A percentile compares a stretch with the other conserved stretches of the same genome.
phyloP scores from a whole-genome alignment of 2,329 filamentous ascomycete genomes.

The Delphinella strobiligena region DNA sequence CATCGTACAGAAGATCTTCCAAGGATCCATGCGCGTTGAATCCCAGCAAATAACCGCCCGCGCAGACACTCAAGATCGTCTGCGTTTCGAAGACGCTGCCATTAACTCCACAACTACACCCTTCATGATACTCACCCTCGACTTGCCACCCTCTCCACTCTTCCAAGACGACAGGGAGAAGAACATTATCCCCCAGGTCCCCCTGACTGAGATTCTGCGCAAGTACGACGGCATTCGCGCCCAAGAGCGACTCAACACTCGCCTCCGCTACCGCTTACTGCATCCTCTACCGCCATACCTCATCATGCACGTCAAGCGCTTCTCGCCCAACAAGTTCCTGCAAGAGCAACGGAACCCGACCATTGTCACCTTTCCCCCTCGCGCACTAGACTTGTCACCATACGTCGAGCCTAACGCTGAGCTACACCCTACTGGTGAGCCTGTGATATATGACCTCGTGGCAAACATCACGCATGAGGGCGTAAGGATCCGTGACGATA shows the following conservation, averaged over 20 bases:
- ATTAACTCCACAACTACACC: conserved; percentile 67
- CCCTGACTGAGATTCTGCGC: conserved; percentile 67
- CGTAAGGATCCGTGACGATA: conserved; percentile 63
- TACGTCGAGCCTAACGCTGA: conserved; percentile 81
- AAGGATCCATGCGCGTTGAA: conserved; percentile 83
- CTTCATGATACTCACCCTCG: conserved; percentile 85
- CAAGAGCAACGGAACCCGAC: conserved; percentile 83
- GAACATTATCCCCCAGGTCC: conserved; percentile 92
- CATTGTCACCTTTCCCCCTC: conserved; percentile 89
- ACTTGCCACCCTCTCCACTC: conserved; percentile 80
- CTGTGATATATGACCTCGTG: conserved; percentile 88
- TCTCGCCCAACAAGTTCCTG: conserved; percentile 93
- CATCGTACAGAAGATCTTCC: conserved; percentile 86
- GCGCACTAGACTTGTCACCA: conserved; percentile 73
- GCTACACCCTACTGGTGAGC: conserved; percentile 59
- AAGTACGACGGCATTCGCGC: conserved; percentile 87
- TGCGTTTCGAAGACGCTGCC: conserved; percentile 86
- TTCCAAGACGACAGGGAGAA: conserved; percentile 91
- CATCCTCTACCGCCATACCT: conserved; percentile 88
- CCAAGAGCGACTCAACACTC: conserved; percentile 79
- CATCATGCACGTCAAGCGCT: conserved; percentile 92
- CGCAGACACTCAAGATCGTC: conserved; percentile 71
- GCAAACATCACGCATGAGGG: conserved; percentile 89
- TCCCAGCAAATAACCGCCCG: conserved; percentile 88
- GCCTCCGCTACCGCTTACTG: conserved; percentile 77